Evolutionary conservation across 1,284 basidiomycete genomes (phyloP), one percentile per base, ranked within the genome.

Genomic region (Pyrrhoderma lamaoense): DNA sequence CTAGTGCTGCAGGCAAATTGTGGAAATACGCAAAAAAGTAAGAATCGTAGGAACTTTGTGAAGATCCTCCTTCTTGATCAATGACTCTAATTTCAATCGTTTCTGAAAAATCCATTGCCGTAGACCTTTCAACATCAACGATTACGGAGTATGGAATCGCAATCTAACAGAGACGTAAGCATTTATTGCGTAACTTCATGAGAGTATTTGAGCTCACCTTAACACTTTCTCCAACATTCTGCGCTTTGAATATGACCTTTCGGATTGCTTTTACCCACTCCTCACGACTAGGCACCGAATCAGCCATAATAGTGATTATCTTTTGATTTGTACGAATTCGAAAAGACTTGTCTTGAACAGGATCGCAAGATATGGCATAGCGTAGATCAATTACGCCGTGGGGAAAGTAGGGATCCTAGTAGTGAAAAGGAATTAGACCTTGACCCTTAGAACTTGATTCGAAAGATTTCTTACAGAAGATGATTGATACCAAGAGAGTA

Each of bases 11-110:
- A 8, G 83, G 72, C 44, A 91, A 73, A 65, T 93, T 80, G 57
- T 83, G 81, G 66, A 96, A 94, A 63, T 94, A 95, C 11, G 92
- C 90, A 64, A 93, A 92, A 68, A 91, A 93, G 67, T 95, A 96
- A 11, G 90, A 93, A 66, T 95, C 92, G 43, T 90, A 67, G 0
- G 87, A 66, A 18, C 45, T 42, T 36, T 25, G 43, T 9, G 38
- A 76, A 62, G 80, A 81, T 47, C 82, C 77, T 47, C 87, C 87
- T 52, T 82, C 82, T 56, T 84, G 81, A 66, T 95, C 93, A 51
- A 91, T 73, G 16, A 94, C 89, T 68, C 92, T 93, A 60, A 96
- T 77, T 68, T 95, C 91, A 49, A 97, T 85, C 0, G 91, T 94
- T 65, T 95, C 91, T 56, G 89, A 92, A 64, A 96, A 95, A 64